Evolutionary conservation across 495 filamentous ascomycete species (phyloP), one percentile per base, ranked within the genome.

Genomic region (Podospora appendiculata): DNA sequence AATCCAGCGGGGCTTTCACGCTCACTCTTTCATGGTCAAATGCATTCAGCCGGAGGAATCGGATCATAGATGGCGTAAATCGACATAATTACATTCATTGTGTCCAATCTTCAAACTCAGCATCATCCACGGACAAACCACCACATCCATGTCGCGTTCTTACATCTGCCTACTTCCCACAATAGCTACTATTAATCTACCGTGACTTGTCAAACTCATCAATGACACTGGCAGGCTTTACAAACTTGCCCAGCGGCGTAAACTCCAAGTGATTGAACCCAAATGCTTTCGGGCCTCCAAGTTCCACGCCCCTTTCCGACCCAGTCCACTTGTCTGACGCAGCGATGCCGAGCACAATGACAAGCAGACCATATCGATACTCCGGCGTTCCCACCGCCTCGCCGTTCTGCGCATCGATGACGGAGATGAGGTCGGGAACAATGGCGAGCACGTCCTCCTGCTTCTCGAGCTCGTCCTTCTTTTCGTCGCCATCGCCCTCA

Each of bases 371-470:
- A 53, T 82, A 85, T 13, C 76, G 61, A 60, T 79, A 85, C 58
- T 86, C 82, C 0, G 80, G 75, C 6, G 79, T 78, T 6, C 81
- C 83, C 2, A 86, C 67, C 0, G 79, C 79, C 45, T 76, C 73
- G 32, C 82, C 82, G 33, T 77, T 82, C 50, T 77, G 75, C 8
- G 76, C 71, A 51, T 86, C 81, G 25, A 86, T 72, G 8, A 84
- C 73, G 8, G 73, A 65, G 52, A 86, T 81, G 1, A 86, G 62
- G 56, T 85, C 83, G 0, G 83, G 81, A 12, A 82, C 80, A 2
- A 78, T 71, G 0, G 81, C 80, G 9, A 85, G 45, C 1, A 80
- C 65, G 45, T 73, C 70, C 41, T 76, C 70, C 33, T 69, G 69
- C 44, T 54, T 62, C 48, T 72, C 66, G 3, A 54, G 32, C 18